Evolutionary conservation across 2,329 filamentous ascomycete species (phyloP).

Genomic region (Onygenales sp.): DNA sequence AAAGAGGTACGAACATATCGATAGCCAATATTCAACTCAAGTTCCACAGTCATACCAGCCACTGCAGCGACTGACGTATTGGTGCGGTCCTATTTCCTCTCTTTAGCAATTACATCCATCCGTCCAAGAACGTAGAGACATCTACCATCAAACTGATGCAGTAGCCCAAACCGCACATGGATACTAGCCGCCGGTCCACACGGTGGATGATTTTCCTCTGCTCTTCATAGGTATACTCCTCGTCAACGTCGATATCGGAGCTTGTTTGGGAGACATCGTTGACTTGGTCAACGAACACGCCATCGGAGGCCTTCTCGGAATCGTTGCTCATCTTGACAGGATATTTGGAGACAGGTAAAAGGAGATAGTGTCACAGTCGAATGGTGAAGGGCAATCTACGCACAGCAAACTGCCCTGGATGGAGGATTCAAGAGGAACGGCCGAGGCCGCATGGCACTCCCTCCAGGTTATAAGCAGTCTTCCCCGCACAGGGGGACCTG

Average conservation of each 20-base stretch:
- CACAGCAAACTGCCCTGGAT: too few relatives aligned
- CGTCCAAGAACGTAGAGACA: too few relatives aligned
- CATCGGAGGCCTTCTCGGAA: constrained; percentile 7
- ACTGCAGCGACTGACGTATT: constrained; percentile 66
- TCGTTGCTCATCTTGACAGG: constrained; percentile 6
- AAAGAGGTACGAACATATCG: constrained; percentile 14
- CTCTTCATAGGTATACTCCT: constrained; percentile 47
- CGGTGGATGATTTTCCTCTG: constrained; percentile 58
- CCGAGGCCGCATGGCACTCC: too few relatives aligned
- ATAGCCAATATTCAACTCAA: constrained; percentile 18
- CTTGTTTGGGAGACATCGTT: constrained; percentile 3
- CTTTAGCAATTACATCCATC: too few relatives aligned
- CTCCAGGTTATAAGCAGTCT: too few relatives aligned
- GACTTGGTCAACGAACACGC: constrained; percentile 4
- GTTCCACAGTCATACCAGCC: constrained; percentile 40
- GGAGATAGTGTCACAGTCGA: too few relatives aligned
- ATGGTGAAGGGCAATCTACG: too few relatives aligned
- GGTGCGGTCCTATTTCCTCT: constrained; percentile 48
- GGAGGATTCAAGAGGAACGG: too few relatives aligned
- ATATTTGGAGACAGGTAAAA: neutral
- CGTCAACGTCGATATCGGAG: constrained; percentile 11
- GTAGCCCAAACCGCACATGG: constrained; percentile 58
- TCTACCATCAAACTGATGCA: constrained; percentile 58
- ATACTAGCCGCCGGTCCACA: constrained; percentile 57
- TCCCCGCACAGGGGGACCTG: too few relatives aligned